Evolutionary conservation across 352 stramenopile species (phyloP).

Genomic region (Sclerospora graminicola): DNA sequence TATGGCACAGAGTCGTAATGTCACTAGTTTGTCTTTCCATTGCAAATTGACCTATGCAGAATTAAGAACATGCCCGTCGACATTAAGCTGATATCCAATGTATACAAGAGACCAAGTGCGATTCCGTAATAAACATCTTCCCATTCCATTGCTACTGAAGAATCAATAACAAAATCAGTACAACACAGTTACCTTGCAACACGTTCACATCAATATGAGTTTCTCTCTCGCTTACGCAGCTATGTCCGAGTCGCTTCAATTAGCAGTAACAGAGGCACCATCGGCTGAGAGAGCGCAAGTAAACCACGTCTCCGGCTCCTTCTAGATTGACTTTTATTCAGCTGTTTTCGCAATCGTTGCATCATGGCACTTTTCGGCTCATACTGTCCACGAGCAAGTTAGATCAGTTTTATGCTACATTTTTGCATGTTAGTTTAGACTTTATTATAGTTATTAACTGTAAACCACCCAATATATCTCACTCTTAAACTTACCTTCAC

Average conservation of each 20-base stretch:
- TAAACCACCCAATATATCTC: too few relatives aligned
- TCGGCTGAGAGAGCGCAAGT: conserved; percentile 5
- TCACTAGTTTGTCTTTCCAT: conserved; percentile 48
- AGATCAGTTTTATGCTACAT: too few relatives aligned
- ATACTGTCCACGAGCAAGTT: conserved; percentile 8
- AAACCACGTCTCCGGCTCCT: conserved; percentile 18
- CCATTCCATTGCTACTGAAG: conserved; percentile 35
- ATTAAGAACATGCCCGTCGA: conserved; percentile 49
- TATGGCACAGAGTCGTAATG: conserved; percentile 34
- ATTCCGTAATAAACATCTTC: conserved; percentile 45
- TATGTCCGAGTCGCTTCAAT: conserved; percentile 37
- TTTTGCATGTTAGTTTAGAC: too few relatives aligned
- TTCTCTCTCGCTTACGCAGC: conserved; percentile 15
- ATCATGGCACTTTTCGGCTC: conserved; percentile 15
- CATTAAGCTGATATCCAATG: conserved; percentile 44
- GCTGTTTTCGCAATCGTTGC: conserved; percentile 11
- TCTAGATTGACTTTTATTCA: conserved; percentile 15
- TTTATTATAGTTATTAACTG: too few relatives aligned
- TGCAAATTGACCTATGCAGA: conserved; percentile 37
- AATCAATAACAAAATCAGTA: conserved; percentile 22
- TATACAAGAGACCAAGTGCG: conserved; percentile 70
- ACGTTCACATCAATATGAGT: not conserved
- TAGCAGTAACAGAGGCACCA: conserved; percentile 52
- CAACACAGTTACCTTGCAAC: conserved; percentile 1
- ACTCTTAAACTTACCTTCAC: too few relatives aligned